phyloP scores from a whole-genome alignment of 2,329 filamentous ascomycete species.

The Fonsecaea nubica region DNA sequence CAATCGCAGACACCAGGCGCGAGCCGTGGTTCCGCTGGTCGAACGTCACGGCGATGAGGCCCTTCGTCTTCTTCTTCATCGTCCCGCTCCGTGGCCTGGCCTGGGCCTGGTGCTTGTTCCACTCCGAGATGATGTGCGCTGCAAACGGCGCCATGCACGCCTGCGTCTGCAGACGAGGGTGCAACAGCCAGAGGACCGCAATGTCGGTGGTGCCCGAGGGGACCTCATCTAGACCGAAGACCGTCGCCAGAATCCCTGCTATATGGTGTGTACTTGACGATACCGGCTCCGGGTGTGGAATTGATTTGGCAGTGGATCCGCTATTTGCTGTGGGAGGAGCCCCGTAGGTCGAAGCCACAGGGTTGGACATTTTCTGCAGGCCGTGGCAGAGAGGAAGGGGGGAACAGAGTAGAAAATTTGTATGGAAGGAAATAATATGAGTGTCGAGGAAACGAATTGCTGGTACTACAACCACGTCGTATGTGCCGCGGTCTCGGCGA shows the following conservation, averaged over 20 bases:
- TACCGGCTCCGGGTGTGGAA: constrained; percentile 37
- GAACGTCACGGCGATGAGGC: constrained; percentile 81
- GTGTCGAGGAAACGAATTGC: background rate
- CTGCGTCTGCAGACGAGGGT: constrained; percentile 75
- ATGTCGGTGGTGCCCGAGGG: constrained; percentile 61
- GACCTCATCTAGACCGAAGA: constrained; percentile 82
- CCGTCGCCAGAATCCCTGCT: constrained; percentile 76
- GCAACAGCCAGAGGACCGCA: constrained; percentile 88
- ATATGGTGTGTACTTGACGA: constrained; percentile 66
- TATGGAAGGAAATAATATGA: background rate
- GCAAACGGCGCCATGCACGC: constrained; percentile 79
- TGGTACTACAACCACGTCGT: background rate
- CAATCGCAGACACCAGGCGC: constrained; percentile 67
- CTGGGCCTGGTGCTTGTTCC: constrained; percentile 57
- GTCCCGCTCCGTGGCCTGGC: constrained; percentile 39
- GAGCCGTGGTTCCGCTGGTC: constrained; percentile 93
- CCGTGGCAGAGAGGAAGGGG: background rate
- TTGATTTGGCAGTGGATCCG: constrained; percentile 36
- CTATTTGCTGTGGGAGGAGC: constrained; percentile 24
- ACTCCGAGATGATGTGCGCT: constrained; percentile 69
- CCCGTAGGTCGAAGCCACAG: constrained; percentile 39
- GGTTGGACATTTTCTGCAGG: constrained; percentile 27
- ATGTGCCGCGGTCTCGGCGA: constrained; percentile 7
- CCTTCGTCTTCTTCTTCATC: constrained; percentile 48
- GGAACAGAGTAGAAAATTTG: background rate